Evolutionary conservation across 257 asterid genomes (phyloP).

Genomic region (Solanum pimpinellifolium): DNA sequence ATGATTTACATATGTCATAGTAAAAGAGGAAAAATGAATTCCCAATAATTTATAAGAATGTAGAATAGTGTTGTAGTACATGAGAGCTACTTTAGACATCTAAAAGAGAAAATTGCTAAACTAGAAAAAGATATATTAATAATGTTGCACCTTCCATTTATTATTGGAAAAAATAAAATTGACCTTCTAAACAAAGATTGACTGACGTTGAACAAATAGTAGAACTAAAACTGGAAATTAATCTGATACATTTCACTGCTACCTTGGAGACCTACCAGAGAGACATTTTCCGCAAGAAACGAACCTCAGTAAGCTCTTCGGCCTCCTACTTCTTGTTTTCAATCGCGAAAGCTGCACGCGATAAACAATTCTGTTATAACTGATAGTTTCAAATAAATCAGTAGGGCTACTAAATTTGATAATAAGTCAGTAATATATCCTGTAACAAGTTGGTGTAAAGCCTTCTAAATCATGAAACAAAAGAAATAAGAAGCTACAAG

Average conservation of each 20-base stretch:
- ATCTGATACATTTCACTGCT: slow-evolving; percentile 3
- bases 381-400: not conserved
- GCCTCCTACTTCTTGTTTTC: slow-evolving; percentile 56
- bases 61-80: not conserved
- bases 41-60: not conserved
- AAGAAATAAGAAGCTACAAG: not conserved
- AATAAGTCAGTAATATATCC: not conserved
- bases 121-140: not conserved
- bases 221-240: not conserved
- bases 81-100: not conserved
- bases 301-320: slow-evolving; percentile 45
- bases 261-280: slow-evolving; percentile 57
- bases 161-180: slow-evolving; percentile 26
- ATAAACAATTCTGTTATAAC: not conserved
- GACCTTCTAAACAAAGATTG: slow-evolving; percentile 10
- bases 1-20: too few relatives aligned
- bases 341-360: slow-evolving; percentile 57
- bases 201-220: slow-evolving; percentile 13
- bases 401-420: not conserved
- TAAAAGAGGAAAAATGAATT: not conserved
- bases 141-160: slow-evolving; percentile 1
- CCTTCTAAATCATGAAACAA: not conserved
- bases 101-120: not conserved
- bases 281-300: slow-evolving; percentile 76
- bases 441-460: not conserved